Conservation (phyloP, 1,284 basidiomycete species). For the Rhodotorula sp. region DNA sequence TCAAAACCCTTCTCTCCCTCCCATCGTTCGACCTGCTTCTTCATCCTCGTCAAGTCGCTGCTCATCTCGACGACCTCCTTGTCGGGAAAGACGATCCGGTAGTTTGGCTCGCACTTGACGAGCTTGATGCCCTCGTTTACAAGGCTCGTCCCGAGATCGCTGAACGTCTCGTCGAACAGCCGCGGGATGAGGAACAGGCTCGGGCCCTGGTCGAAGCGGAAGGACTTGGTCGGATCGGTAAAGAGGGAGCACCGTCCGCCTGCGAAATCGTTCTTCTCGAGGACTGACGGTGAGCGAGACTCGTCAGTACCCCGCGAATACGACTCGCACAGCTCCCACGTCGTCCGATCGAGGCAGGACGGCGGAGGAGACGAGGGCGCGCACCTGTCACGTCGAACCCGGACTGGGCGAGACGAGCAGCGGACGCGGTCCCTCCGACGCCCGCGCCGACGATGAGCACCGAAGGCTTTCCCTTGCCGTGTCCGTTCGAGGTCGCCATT, state of each 20-base stretch:
- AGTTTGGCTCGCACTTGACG: slow-evolving; percentile 54
- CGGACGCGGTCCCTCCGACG: slow-evolving; percentile 54
- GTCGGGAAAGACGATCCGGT: slow-evolving; percentile 54
- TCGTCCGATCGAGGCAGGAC: background rate
- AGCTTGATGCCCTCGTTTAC: slow-evolving; percentile 52
- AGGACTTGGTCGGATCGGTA: slow-evolving; percentile 49
- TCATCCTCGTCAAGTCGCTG: slow-evolving; percentile 54
- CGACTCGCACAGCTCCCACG: no score
- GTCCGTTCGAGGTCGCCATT: background rate
- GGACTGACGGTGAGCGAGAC: slow-evolving; percentile 8
- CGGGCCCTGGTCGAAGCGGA: slow-evolving; percentile 19
- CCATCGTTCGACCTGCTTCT: slow-evolving; percentile 54
- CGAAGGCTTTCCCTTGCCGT: slow-evolving; percentile 8
- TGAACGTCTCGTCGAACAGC: slow-evolving; percentile 54
- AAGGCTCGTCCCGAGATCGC: slow-evolving; percentile 53
- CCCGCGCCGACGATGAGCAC: slow-evolving; percentile 52
- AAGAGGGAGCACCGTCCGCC: slow-evolving; percentile 58
- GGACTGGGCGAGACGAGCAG: slow-evolving; percentile 53
- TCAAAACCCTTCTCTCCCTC: slow-evolving; percentile 55
- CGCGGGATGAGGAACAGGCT: slow-evolving; percentile 51
- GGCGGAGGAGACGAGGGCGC: slow-evolving; percentile 27
- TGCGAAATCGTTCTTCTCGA: slow-evolving; percentile 51
- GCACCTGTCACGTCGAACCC: slow-evolving; percentile 52
- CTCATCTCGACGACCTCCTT: slow-evolving; percentile 53
- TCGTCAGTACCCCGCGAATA: slow-evolving; percentile 22